These are phyloP conservation scores for Trametes cubensis DNA, from an alignment of 768 basidiomycete species.

Conservation along the genomic window DNA sequence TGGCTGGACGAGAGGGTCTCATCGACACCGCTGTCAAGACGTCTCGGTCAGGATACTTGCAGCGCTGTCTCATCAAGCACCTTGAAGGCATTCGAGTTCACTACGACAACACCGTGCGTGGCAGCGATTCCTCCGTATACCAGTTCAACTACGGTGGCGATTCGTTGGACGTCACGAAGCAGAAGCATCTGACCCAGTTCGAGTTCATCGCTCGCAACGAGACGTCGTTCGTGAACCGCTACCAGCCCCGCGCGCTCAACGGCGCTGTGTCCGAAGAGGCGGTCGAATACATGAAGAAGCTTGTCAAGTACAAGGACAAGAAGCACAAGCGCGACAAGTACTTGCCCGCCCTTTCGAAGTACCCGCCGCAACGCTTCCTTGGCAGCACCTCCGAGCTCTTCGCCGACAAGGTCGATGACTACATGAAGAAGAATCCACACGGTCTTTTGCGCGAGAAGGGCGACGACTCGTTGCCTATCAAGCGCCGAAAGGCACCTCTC, in stretches of 20 bases:
- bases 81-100: slow-evolving; percentile 95
- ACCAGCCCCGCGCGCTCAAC: slow-evolving; percentile 61
- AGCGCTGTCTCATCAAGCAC: slow-evolving; percentile 98
- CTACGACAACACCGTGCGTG: slow-evolving; percentile 97
- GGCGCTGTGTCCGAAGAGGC: slow-evolving; percentile 67
- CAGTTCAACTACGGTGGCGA: slow-evolving; percentile 99
- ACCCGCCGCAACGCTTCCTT: slow-evolving; percentile 76
- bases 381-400: slow-evolving; percentile 94
- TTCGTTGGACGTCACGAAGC: slow-evolving; percentile 93
- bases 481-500: slow-evolving; percentile 50
- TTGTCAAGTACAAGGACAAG: slow-evolving; percentile 64
- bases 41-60: slow-evolving; percentile 95
- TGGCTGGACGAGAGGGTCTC: slow-evolving; percentile 98
- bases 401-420: slow-evolving; percentile 76
- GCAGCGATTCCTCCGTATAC: slow-evolving; percentile 89
- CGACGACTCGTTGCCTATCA: slow-evolving; percentile 43
- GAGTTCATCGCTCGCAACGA: slow-evolving; percentile 91
- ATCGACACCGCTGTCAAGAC: slow-evolving; percentile 99
- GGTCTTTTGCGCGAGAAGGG: slow-evolving; percentile 48
- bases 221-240: slow-evolving; percentile 71
- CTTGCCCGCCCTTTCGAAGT: slow-evolving; percentile 72
- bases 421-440: slow-evolving; percentile 74
- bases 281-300: slow-evolving; percentile 82
- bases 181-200: slow-evolving; percentile 93
- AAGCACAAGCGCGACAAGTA: slow-evolving; percentile 60